Percentiles rank a stretch among this genome's conserved stretches.
phyloP scores from a whole-genome alignment of 345 rosid species.

The Hirschfeldia incana region DNA sequence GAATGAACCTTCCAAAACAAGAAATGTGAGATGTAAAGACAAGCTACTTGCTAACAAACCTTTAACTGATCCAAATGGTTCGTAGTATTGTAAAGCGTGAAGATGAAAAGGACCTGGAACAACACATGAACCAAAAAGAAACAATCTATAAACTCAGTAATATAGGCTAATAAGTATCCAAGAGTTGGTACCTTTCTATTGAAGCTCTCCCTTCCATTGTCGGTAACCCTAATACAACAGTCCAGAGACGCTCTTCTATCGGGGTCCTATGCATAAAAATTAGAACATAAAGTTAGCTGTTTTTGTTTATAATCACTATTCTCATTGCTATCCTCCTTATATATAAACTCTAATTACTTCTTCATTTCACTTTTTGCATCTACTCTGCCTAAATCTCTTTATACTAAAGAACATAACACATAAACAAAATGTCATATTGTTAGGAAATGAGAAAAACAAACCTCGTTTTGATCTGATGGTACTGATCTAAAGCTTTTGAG shows the following conservation, averaged over 20 bases:
- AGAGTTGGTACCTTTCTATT: constrained; percentile 61
- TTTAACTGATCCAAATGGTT: constrained; percentile 78
- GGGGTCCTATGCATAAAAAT: constrained; percentile 51
- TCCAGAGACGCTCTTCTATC: constrained; percentile 71
- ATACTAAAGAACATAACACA: constrained; percentile 1
- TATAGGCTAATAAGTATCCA: not conserved
- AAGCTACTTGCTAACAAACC: constrained; percentile 40
- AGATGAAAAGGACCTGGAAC: constrained; percentile 77
- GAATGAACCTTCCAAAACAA: not conserved
- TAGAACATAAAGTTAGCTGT: not conserved
- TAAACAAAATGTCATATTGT: constrained; percentile 1
- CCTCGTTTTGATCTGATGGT: constrained; percentile 66
- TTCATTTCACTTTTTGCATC: not conserved
- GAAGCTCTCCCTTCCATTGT: constrained; percentile 89
- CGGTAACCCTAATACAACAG: constrained; percentile 74
- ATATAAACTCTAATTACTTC: not conserved
- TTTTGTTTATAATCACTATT: not conserved
- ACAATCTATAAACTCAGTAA: constrained; percentile 2
- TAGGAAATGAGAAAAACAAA: not conserved
- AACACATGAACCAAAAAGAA: constrained; percentile 26
- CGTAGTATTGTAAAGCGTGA: constrained; percentile 71
- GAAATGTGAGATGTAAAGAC: not conserved
- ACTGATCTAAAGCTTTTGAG: constrained; percentile 64
- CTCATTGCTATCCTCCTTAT: not conserved
- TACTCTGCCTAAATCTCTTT: not conserved